Evolutionary conservation across 176 grass and related monocot species (phyloP), one percentile per base, ranked within the genome.

Genomic region (Rhynchospora tenuis): DNA sequence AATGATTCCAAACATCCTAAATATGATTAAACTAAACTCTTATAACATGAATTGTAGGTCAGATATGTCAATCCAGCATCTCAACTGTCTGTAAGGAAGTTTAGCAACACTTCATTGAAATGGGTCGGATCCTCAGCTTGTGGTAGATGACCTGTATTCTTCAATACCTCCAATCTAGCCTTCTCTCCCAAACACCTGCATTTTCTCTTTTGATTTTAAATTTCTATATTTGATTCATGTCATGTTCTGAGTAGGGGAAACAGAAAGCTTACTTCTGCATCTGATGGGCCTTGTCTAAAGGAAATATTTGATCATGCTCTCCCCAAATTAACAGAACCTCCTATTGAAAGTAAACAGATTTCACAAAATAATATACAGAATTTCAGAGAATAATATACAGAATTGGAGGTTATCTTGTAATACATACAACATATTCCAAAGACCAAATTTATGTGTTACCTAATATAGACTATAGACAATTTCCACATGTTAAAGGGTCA

Each of bases 261-360:
- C 2, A 51, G 6, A 59, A 31, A 28, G 69, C 81, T 89, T 59
- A 97, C 94, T 86, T 92, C 46, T 86, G 47, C 22, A 97, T 79
- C 64, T 91, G 19, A 57, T 81, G 67, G 0, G 83, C 94, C 74
- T 94, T 97, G 24, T 91, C 86, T 81, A 94, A 52, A 19, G 90
- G 94, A 47, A 94, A 97, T 70, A 97, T 87, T 80, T 89, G 89
- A 43, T 97, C 94, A 46, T 94, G 86, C 71, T 94, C 94, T 78
- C 94, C 94, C 94, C 94, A 97, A 3, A 97, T 69, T 57, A 97
- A 86, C 44, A 97, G 80, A 76, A 97, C 92, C 78, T 94, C 86
- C 94, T 97, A 82, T 57, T 45, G 33, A 38, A 38, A 62, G 9
- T 44, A 7, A 6, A 58, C 2, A 61, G 2, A 22, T 7, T 29